These are phyloP conservation scores for Colletotrichum aenigma DNA, from an alignment of 2,329 filamentous ascomycete genomes.

Conservation along the genomic window DNA sequence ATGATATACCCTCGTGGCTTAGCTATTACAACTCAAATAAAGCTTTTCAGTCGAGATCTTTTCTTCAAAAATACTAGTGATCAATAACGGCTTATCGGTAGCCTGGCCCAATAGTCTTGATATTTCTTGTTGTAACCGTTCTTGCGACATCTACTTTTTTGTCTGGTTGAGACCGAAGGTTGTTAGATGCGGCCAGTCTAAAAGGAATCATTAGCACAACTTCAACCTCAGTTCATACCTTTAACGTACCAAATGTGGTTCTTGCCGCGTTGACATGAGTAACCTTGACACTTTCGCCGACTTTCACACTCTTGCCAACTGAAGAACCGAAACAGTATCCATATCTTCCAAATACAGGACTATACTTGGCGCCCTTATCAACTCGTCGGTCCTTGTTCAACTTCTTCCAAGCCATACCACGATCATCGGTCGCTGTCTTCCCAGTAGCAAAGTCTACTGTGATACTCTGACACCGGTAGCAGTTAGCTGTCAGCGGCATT, in stretches of 20 bases:
- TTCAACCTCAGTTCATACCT: background rate
- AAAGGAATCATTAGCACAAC: background rate
- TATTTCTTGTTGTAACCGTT: background rate
- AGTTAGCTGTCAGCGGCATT: conserved; percentile 1
- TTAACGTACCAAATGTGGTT: background rate
- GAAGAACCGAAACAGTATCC: background rate
- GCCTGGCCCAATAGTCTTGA: background rate
- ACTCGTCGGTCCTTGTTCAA: background rate
- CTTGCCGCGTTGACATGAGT: background rate
- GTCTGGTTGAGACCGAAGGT: background rate
- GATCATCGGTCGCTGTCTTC: background rate
- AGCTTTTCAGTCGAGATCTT: accelerated
- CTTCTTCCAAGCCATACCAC: conserved; percentile 1
- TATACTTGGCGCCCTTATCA: background rate
- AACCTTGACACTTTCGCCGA: background rate
- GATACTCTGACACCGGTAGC: conserved; percentile 1
- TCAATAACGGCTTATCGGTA: accelerated
- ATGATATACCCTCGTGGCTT: background rate
- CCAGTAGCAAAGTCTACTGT: background rate
- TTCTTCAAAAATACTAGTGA: background rate
- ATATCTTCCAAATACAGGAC: background rate
- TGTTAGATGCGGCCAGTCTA: background rate
- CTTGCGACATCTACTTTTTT: background rate
- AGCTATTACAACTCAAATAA: accelerated
- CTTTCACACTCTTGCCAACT: background rate